Evolutionary conservation across 2,329 filamentous ascomycete genomes (phyloP), one percentile per base, ranked within the genome.

Genomic region (Fusarium liriodendri): DNA sequence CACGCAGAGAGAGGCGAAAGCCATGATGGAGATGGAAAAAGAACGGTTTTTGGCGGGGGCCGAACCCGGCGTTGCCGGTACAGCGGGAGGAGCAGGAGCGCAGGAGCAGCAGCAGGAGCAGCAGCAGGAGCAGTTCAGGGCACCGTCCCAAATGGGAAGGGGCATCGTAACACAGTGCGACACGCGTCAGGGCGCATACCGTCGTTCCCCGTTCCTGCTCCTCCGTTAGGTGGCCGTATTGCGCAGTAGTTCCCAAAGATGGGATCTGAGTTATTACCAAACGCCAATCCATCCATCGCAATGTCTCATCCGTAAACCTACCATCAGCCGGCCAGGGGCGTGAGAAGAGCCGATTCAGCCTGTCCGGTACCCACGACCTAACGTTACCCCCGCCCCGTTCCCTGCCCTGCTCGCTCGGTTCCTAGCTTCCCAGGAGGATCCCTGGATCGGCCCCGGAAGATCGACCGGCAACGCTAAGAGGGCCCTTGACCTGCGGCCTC

Each of bases 361-460:
- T 50, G 45, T 25, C 45, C 45, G 25, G 45, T 11, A 40, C 40
- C 25, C 16, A 29, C 25, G 45, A n/a, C 38, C 38, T 11, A 45
- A 20, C 13, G 20, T 22, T 45, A 22, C 40, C 20, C 47, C 58
- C 64, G 61, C 68, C 67, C 58, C 65, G 33, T 35, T 38, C 35
- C 64, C 69, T 37, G 35, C 47, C 55, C 40, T 71, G 20, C 38
- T 40, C 38, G 18, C 38, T 40, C 38, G 29, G 72, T 65, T 68
- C 69, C 72, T 72, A 72, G 69, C 60, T 72, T 69, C 69, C 58
- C 57, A 54, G 69, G 60, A 72, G 69, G 62, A 69, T 73, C 73
- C 70, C 47, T 71, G 70, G 54, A 55, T 71, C 54, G 35, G 63
- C 55, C 69, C 70, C 59, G 73, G 73, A 73, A 67, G 73, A 76